These are phyloP conservation scores for Mucor sp. DNA, from an alignment of 371 early-diverging fungal genomes.

Conservation along the genomic window DNA sequence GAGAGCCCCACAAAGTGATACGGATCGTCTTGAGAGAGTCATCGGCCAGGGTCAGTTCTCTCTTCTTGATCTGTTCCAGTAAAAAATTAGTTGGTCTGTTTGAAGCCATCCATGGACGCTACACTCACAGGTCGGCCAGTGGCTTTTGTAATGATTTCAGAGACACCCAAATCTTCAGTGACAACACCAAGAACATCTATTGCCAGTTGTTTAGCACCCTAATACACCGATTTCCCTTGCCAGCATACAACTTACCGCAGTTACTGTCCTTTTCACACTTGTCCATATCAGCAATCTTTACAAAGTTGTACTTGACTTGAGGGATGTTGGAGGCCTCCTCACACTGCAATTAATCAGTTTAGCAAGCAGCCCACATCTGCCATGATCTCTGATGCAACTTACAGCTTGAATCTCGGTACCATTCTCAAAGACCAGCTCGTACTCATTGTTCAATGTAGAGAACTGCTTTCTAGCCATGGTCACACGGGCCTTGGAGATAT, in stretches of 20 bases:
- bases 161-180: slow-evolving; percentile 61
- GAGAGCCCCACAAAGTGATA: slow-evolving; percentile 89
- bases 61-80: slow-evolving; percentile 66
- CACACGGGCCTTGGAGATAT: slow-evolving; percentile 81
- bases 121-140: slow-evolving; percentile 69
- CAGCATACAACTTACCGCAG: slow-evolving; percentile 53
- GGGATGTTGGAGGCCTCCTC: slow-evolving; percentile 65
- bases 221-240: background rate
- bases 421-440: slow-evolving; percentile 87
- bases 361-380: background rate
- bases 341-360: slow-evolving; percentile 48
- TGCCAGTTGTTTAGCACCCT: background rate
- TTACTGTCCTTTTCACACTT: slow-evolving; percentile 66
- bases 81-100: background rate
- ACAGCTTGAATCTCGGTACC: slow-evolving; percentile 65
- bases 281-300: slow-evolving; percentile 64
- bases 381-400: slow-evolving; percentile 14
- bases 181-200: slow-evolving; percentile 87
- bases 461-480: slow-evolving; percentile 89
- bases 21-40: slow-evolving; percentile 69
- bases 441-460: slow-evolving; percentile 83
- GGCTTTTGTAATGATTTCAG: slow-evolving; percentile 68
- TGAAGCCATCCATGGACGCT: no score
- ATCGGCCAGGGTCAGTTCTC: slow-evolving; percentile 88
- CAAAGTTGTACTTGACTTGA: slow-evolving; percentile 67